Evolutionary conservation across 805 yeast genomes (phyloP).

Genomic region (Metschnikowia corniflorae): DNA sequence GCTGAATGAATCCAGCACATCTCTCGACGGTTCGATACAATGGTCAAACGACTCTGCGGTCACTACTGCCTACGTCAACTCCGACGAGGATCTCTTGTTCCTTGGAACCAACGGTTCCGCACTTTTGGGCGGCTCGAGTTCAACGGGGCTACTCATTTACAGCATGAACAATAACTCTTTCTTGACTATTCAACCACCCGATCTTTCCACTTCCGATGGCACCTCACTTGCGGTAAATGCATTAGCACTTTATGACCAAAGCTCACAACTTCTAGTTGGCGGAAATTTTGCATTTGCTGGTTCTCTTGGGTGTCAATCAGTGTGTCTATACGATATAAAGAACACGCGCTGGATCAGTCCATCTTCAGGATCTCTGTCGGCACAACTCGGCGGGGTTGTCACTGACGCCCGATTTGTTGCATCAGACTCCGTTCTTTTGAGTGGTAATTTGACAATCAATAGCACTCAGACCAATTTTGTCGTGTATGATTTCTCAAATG

Average conservation of each 20-base stretch:
- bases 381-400: constrained; percentile 43
- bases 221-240: constrained; percentile 37
- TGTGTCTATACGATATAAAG: constrained; percentile 63
- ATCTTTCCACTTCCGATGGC: constrained; percentile 41
- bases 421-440: constrained; percentile 36
- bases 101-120: constrained; percentile 46
- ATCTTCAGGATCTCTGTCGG: constrained; percentile 20
- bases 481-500: constrained; percentile 49
- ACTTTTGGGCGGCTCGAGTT: constrained; percentile 16
- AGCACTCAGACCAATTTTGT: constrained; percentile 42
- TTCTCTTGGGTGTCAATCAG: constrained; percentile 50
- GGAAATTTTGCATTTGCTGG: constrained; percentile 68
- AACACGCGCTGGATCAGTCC: constrained; percentile 54
- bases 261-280: constrained; percentile 55
- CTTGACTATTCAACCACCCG: constrained; percentile 47
- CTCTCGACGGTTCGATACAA: constrained; percentile 21
- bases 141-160: constrained; percentile 51
- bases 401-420: constrained; percentile 49
- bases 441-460: constrained; percentile 51
- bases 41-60: constrained; percentile 28
- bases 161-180: constrained; percentile 42
- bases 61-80: constrained; percentile 35
- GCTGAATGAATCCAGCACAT: constrained; percentile 14
- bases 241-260: constrained; percentile 31
- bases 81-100: constrained; percentile 32